These are phyloP conservation scores for Medicago lupulina DNA, from an alignment of 306 rosid species.

Conservation along the genomic window DNA sequence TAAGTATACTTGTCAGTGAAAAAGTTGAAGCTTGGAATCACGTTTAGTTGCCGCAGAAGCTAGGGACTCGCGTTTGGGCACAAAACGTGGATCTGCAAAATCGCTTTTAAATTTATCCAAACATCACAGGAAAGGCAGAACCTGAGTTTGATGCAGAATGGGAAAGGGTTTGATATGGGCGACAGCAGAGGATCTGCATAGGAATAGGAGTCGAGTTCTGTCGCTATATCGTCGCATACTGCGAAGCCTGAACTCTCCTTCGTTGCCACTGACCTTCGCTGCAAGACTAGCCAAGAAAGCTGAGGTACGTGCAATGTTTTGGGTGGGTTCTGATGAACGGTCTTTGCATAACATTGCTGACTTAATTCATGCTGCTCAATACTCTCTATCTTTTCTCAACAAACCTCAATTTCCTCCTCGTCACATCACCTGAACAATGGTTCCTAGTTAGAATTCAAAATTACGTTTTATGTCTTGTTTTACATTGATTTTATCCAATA, in stretches of 20 bases:
- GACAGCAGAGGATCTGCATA: conserved; percentile 75
- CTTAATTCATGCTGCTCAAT: conserved; percentile 75
- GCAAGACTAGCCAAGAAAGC: conserved; percentile 76
- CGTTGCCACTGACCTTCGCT: conserved; percentile 63
- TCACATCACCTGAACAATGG: conserved; percentile 16
- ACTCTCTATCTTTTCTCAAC: conserved; percentile 75
- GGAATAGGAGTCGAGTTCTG: conserved; percentile 65
- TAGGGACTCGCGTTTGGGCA: too few species aligned
- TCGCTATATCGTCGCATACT: conserved; percentile 75
- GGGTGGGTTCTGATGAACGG: conserved; percentile 81
- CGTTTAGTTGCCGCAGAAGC: too few species aligned
- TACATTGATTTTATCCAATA: too few species aligned
- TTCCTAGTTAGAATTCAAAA: not conserved
- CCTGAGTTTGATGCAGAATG: conserved; percentile 46
- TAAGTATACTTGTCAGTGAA: too few species aligned
- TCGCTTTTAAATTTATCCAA: too few species aligned
- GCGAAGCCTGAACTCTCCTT: conserved; percentile 78
- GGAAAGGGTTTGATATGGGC: conserved; percentile 81
- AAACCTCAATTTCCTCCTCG: conserved; percentile 59
- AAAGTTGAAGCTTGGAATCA: too few species aligned
- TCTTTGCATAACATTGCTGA: conserved; percentile 79
- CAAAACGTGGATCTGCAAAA: too few species aligned
- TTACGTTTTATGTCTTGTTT: too few species aligned
- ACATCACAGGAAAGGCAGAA: too few species aligned
- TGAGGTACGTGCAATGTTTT: conserved; percentile 67